phyloP scores from a whole-genome alignment of 2,329 filamentous ascomycete species.

The Trichoderma aggressivum region DNA sequence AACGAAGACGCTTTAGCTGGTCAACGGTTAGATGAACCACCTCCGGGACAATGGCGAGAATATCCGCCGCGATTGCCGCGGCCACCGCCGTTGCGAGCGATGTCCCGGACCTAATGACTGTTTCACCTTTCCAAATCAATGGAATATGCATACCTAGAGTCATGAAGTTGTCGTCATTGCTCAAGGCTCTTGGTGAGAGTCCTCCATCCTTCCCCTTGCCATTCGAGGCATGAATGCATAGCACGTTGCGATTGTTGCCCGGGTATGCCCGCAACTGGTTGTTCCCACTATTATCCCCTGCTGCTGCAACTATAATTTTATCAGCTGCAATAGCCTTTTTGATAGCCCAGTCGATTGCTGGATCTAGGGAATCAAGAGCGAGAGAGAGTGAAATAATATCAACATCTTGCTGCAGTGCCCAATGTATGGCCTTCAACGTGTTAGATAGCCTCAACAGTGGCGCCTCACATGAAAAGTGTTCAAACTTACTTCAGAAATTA shows the following conservation, averaged over 20 bases:
- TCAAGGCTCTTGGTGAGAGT: not conserved
- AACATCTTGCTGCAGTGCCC: not conserved
- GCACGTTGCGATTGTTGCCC: not conserved
- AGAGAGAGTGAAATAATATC: not conserved
- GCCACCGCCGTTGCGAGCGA: not conserved
- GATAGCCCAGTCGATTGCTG: not conserved
- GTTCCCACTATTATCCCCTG: not conserved
- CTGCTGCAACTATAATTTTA: not conserved
- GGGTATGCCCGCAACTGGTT: not conserved
- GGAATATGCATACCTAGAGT: not conserved
- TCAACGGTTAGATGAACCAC: not conserved
- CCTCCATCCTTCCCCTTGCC: not conserved
- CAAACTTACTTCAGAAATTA: not conserved
- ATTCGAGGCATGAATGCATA: not conserved
- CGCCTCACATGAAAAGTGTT: too few relatives aligned
- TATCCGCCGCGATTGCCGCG: not conserved
- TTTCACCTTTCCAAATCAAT: not conserved
- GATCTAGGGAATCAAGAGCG: not conserved
- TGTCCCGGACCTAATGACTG: not conserved
- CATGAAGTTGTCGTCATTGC: not conserved
- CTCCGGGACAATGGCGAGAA: not conserved
- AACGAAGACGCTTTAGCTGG: not conserved
- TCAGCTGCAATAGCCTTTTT: not conserved
- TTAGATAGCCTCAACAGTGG: not conserved
- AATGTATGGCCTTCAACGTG: not conserved